Evolutionary conservation across 2,329 filamentous ascomycete species (phyloP).

Genomic region (Hortaea werneckii): DNA sequence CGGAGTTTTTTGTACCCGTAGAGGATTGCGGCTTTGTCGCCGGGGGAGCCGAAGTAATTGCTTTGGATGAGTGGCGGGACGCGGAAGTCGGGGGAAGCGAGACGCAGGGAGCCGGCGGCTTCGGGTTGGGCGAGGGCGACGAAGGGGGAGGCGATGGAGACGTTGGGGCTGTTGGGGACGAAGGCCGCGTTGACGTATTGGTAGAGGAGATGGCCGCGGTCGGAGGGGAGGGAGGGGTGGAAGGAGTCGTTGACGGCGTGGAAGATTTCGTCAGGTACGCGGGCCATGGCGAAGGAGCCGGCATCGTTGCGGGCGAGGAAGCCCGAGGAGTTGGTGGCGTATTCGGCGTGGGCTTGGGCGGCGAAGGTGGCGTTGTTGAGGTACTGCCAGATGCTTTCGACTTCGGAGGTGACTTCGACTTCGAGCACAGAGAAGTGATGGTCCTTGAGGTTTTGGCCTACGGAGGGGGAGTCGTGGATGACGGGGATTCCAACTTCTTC

Average conservation of each 20-base stretch:
- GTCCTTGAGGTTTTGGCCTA: constrained; percentile 55
- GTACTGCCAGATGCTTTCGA: neutral
- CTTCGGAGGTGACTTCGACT: constrained; percentile 29
- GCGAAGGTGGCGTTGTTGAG: constrained; percentile 15
- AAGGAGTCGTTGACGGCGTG: constrained; percentile 39
- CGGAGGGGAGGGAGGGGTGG: neutral
- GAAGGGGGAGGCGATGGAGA: neutral
- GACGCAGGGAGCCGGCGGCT: neutral
- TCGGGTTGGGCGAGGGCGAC: neutral
- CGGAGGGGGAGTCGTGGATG: constrained; percentile 48
- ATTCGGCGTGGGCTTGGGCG: constrained; percentile 14
- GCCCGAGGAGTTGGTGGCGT: constrained; percentile 18
- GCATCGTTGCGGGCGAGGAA: constrained; percentile 39
- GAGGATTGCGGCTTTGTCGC: constrained; percentile 26
- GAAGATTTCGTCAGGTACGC: constrained; percentile 38
- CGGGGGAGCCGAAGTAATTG: constrained; percentile 26
- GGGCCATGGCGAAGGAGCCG: constrained; percentile 44
- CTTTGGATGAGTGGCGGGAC: neutral
- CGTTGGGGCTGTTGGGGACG: neutral
- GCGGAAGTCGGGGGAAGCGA: neutral
- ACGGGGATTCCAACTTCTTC: constrained; percentile 36
- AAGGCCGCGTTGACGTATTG: neutral
- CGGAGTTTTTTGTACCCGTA: constrained; percentile 32
- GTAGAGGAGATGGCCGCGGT: neutral
- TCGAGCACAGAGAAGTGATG: constrained; percentile 47